Percentiles rank a stretch among this genome's conserved stretches.
These are phyloP conservation scores for Podaxis sp. DNA, from an alignment of 768 basidiomycete genomes.

Conservation along the genomic window DNA sequence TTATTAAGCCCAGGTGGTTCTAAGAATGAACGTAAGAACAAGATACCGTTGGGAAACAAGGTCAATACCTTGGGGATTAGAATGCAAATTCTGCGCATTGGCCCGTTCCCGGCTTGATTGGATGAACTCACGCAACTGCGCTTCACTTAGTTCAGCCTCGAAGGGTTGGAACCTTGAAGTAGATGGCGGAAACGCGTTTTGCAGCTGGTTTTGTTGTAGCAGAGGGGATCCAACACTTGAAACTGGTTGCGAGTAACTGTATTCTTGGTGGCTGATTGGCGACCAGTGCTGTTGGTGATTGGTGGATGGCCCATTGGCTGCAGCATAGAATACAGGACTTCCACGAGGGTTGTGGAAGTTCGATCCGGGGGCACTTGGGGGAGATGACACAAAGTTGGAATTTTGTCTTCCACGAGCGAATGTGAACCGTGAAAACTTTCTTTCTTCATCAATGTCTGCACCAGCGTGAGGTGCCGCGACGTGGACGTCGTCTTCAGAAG, in stretches of 20 bases:
- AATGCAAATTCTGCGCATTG: constrained; percentile 19
- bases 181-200: constrained; percentile 34
- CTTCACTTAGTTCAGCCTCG: constrained; percentile 61
- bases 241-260: constrained; percentile 38
- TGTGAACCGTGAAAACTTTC: constrained; percentile 77
- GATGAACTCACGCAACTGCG: constrained; percentile 75
- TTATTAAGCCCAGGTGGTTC: constrained; percentile 19
- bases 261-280: constrained; percentile 38
- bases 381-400: constrained; percentile 60
- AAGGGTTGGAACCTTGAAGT: constrained; percentile 55
- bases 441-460: constrained; percentile 54
- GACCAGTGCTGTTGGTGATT: constrained; percentile 35
- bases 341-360: constrained; percentile 46
- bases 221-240: constrained; percentile 41
- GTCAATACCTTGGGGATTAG: constrained; percentile 1
- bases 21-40: constrained; percentile 5
- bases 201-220: constrained; percentile 43
- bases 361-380: constrained; percentile 48
- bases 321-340: constrained; percentile 37
- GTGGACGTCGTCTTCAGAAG: constrained; percentile 40
- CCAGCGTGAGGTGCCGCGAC: constrained; percentile 29
- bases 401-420: constrained; percentile 73
- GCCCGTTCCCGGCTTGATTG: constrained; percentile 63
- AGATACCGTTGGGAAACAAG: neutral
- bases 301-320: constrained; percentile 1